Evolutionary conservation across 2,329 filamentous ascomycete genomes (phyloP).

Genomic region (Xylariomycetidae sp.): DNA sequence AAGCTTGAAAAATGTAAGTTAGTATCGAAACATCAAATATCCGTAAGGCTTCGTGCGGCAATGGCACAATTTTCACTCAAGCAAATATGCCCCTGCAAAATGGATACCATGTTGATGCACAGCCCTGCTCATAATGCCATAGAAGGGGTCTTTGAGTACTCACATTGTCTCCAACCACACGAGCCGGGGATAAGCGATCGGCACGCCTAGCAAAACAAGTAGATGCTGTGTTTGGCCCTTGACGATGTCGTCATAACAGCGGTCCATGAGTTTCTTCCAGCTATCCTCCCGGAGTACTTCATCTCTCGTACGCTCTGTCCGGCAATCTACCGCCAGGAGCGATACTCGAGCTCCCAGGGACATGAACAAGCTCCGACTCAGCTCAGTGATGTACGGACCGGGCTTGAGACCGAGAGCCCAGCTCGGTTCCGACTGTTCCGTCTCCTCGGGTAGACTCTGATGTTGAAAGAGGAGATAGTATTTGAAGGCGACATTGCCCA

Average conservation of each 20-base stretch:
- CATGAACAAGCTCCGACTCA: slow-evolving; percentile 82
- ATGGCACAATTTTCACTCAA: no score
- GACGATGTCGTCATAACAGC: slow-evolving; percentile 75
- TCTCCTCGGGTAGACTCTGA: slow-evolving; percentile 79
- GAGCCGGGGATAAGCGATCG: slow-evolving; percentile 73
- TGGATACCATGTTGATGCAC: no score
- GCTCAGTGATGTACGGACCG: slow-evolving; percentile 86
- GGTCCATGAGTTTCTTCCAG: slow-evolving; percentile 82
- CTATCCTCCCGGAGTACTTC: slow-evolving; percentile 77
- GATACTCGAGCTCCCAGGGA: slow-evolving; percentile 73
- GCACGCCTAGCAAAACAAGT: slow-evolving; percentile 80
- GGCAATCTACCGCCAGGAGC: slow-evolving; percentile 83
- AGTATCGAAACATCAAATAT: no score
- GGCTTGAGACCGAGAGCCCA: slow-evolving; percentile 78
- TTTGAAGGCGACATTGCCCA: slow-evolving; percentile 92
- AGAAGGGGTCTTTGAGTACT: slow-evolving; percentile 28
- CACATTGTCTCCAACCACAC: slow-evolving; percentile 69
- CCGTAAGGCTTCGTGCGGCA: no score
- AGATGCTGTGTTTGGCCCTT: slow-evolving; percentile 86
- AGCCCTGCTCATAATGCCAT: no score
- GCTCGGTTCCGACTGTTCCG: slow-evolving; percentile 77
- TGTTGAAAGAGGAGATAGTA: slow-evolving; percentile 99
- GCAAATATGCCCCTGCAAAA: no score
- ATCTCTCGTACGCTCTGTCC: slow-evolving; percentile 82
- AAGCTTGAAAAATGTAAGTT: slow-evolving; percentile 48